Evolutionary conservation across 73 alveolate genomes (phyloP).

Genomic region (Blepharisma japonicum): DNA sequence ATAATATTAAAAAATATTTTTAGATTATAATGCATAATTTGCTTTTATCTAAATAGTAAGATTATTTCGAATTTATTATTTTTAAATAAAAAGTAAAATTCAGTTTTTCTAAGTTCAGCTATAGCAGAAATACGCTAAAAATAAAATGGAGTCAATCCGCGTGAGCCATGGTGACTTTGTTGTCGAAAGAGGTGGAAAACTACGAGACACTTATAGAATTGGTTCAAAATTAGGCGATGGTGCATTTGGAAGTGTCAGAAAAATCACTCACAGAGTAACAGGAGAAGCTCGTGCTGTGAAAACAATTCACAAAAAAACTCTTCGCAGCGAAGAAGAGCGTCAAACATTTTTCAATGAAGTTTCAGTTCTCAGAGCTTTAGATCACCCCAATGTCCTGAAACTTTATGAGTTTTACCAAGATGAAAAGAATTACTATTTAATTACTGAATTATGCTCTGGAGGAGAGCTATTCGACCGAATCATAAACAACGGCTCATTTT

Average conservation of each 20-base stretch:
- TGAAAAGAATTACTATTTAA: constrained; percentile 23
- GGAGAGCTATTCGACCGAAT: constrained; percentile 71
- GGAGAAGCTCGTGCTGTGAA: constrained; percentile 56
- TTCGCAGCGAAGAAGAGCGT: too few species aligned
- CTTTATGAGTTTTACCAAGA: constrained; percentile 33
- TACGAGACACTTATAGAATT: constrained; percentile 52
- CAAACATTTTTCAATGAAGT: too few species aligned
- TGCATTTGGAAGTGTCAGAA: constrained; percentile 64
- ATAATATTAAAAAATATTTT: too few species aligned
- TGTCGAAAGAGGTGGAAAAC: constrained; percentile 48
- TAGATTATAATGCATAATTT: too few species aligned
- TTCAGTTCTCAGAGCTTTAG: too few species aligned
- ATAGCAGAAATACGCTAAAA: too few species aligned
- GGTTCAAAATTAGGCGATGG: constrained; percentile 48
- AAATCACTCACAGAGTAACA: constrained; percentile 47
- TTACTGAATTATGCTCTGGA: constrained; percentile 61
- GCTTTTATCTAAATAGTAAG: too few species aligned
- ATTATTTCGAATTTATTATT: background rate
- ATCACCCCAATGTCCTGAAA: background rate
- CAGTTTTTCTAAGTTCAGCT: too few species aligned
- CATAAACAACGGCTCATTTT: constrained; percentile 45
- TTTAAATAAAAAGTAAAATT: too few species aligned
- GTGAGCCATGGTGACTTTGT: constrained; percentile 39
- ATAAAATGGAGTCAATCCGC: background rate
- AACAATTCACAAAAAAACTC: background rate